Evolutionary conservation across 768 basidiomycete species (phyloP).

Genomic region (Hericium alpestre): DNA sequence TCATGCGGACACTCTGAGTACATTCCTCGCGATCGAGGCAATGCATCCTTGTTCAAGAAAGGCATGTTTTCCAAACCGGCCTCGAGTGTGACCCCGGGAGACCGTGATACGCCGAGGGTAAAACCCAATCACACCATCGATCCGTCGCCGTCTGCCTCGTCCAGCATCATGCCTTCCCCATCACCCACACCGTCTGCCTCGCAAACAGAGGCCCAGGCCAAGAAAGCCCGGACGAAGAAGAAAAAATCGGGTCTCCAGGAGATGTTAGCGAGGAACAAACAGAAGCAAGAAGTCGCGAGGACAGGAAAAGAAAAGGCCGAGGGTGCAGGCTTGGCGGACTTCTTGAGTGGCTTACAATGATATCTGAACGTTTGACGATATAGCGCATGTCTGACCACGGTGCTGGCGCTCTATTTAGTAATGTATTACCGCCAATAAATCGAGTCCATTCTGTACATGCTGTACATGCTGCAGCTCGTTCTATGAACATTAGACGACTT

Average conservation of each 20-base stretch:
- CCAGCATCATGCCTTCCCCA: background rate
- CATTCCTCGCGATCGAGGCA: constrained; percentile 13
- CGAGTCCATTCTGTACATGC: too few species aligned
- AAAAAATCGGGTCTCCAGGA: constrained; percentile 50
- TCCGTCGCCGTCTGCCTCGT: background rate
- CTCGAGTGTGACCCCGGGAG: too few species aligned
- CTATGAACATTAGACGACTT: too few species aligned
- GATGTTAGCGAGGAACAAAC: constrained; percentile 51
- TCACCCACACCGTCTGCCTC: background rate
- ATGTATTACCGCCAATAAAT: too few species aligned
- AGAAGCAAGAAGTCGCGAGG: constrained; percentile 34
- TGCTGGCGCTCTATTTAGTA: too few species aligned
- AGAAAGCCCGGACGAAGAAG: constrained; percentile 36
- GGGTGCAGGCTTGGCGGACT: background rate
- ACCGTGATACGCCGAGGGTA: too few species aligned
- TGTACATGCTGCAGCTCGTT: too few species aligned
- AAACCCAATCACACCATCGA: background rate
- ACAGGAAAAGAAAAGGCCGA: background rate
- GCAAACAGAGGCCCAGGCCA: background rate
- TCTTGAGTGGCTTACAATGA: background rate
- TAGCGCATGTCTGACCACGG: too few species aligned
- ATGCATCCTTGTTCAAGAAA: constrained; percentile 13
- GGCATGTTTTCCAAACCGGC: background rate
- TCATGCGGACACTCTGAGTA: constrained; percentile 19
- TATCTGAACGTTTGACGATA: too few species aligned